Conservation (phyloP, 2,329 filamentous ascomycete genomes). For the Furcasterigmium sp. region DNA sequence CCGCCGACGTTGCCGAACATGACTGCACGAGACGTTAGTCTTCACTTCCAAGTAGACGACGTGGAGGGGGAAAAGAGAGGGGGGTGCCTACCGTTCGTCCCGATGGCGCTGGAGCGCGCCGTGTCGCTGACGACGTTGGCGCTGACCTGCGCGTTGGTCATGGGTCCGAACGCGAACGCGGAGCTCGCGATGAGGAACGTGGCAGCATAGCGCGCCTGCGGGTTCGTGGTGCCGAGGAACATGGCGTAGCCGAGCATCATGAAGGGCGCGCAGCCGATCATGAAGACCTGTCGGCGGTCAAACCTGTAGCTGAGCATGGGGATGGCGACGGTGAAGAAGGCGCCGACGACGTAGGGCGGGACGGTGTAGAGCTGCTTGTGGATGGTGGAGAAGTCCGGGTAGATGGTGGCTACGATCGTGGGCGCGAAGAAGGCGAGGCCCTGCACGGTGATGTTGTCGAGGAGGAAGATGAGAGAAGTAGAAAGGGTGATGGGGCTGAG, state of each 20-base stretch:
- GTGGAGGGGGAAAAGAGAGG: no score
- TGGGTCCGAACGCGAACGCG: slow-evolving; percentile 56
- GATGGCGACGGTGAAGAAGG: slow-evolving; percentile 54
- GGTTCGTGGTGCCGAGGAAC: slow-evolving; percentile 51
- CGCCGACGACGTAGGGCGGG: slow-evolving; percentile 63
- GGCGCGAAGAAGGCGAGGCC: slow-evolving; percentile 68
- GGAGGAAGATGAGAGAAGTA: slow-evolving; percentile 54
- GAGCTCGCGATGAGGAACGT: slow-evolving; percentile 62
- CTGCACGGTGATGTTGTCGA: slow-evolving; percentile 67
- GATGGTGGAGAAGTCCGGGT: slow-evolving; percentile 50
- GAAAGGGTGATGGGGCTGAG: slow-evolving; percentile 50
- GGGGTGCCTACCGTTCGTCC: slow-evolving; percentile 34
- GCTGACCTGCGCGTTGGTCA: slow-evolving; percentile 61
- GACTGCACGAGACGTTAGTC: slow-evolving; percentile 25
- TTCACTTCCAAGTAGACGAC: no score
- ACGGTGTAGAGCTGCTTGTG: slow-evolving; percentile 65
- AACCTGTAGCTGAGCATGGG: slow-evolving; percentile 54
- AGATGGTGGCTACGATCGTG: slow-evolving; percentile 66
- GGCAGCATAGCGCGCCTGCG: slow-evolving; percentile 57
- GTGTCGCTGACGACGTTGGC: slow-evolving; percentile 68
- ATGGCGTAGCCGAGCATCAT: slow-evolving; percentile 65
- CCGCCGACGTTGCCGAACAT: slow-evolving; percentile 22
- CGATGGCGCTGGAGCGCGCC: slow-evolving; percentile 56
- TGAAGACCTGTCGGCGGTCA: slow-evolving; percentile 55
- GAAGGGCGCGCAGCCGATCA: slow-evolving; percentile 52